phyloP scores from a whole-genome alignment of 129 eudicot genomes.

The Lactuca saligna region DNA sequence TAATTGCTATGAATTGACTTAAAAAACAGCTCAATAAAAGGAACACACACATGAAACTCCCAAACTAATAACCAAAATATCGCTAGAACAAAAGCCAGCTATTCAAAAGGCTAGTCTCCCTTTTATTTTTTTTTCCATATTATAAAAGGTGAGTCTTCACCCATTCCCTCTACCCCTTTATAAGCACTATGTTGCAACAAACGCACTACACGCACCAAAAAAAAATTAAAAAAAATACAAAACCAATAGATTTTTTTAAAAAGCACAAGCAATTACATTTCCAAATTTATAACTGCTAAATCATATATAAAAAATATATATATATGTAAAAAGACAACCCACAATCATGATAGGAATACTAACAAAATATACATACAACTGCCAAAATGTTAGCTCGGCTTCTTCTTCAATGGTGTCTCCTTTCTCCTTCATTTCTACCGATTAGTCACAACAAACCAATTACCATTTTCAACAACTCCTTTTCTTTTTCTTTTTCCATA shows the following conservation, averaged over 20 bases:
- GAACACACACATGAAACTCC: too few species aligned
- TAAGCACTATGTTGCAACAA: too few species aligned
- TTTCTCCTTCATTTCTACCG: not conserved
- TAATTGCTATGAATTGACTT: too few species aligned
- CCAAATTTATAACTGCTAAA: conserved; percentile 21
- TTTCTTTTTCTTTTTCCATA: conserved; percentile 17
- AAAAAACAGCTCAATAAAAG: too few species aligned
- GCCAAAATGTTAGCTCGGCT: conserved; percentile 19
- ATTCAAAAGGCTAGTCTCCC: too few species aligned
- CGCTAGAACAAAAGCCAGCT: too few species aligned
- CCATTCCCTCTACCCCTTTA: too few species aligned
- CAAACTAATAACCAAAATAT: too few species aligned
- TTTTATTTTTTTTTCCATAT: too few species aligned
- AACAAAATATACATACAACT: conserved; percentile 22
- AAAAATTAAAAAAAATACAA: not conserved
- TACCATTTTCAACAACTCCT: conserved; percentile 1
- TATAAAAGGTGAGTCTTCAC: too few species aligned
- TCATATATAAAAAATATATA: not conserved
- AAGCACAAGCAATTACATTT: conserved; percentile 7
- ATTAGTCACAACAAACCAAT: conserved; percentile 18
- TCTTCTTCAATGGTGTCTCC: conserved; percentile 7
- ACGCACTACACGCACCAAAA: too few species aligned
- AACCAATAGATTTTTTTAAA: not conserved
- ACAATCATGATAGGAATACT: conserved; percentile 9
- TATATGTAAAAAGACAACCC: conserved; percentile 18